Evolutionary conservation across 106 monocot species (phyloP), one percentile per base, ranked within the genome.

Genomic region (Apostasia shenzhenica): DNA sequence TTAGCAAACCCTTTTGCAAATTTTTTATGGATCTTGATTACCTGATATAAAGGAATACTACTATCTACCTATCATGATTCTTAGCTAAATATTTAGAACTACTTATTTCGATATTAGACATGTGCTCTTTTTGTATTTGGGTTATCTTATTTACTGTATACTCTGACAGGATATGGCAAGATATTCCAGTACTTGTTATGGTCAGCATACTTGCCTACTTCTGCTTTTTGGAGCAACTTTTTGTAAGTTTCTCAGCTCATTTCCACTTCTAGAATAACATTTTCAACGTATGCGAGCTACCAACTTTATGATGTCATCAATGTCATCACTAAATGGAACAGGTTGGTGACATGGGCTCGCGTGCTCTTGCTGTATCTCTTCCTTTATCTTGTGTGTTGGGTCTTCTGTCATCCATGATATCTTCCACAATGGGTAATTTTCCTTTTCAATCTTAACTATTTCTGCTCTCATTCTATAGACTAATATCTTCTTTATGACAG

Each of bases 141-240:
- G 4, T 72, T 6, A 54, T 6, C 6, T 41, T 3, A 14, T 14
- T 68, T 10, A 37, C 7, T 61, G 43, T 48, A 50, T 26, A 14
- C 67, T 82, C 64, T 79, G 48, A 9, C 76, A 99, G 99, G 83
- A 85, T 93, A 42, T 99, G 89, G 86, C 93, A 93, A 67, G 99
- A 99, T 78, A 79, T 99, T 49, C 99, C 93, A 38, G 85, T 99
- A 69, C 75, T 99, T 66, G 87, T 88, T 66, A 90, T 99, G 92
- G 81, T 99, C 56, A 99, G 99, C 87, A 99, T 90, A 93, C 87
- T 99, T 41, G 99, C 99, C 9, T 99, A 99, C 73, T 99, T 99
- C 78, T 99, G 93, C 79, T 99, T 99, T 76, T 80, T 99, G 82
- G 99, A 99, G 77, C 99, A 99, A 76, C 85, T 99, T 79, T 76